Evolutionary conservation across 2,329 filamentous ascomycete genomes (phyloP), one percentile per base, ranked within the genome.

Genomic region (Cordyceps cicadae): DNA sequence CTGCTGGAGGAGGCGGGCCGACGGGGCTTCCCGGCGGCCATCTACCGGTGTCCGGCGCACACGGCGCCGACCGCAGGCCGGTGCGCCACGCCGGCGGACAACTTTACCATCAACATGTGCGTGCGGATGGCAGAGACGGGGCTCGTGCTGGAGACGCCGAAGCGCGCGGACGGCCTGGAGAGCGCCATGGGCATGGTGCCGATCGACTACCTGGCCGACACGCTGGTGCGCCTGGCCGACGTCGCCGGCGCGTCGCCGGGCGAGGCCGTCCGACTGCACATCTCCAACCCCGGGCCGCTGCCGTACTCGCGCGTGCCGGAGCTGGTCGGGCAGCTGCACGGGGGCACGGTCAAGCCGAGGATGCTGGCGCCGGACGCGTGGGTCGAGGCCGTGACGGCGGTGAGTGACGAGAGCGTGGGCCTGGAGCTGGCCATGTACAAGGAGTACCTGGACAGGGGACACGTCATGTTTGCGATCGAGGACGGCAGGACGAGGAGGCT

Each of bases 1-100:
- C 51, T 69, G 14, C 63, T 69, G 15, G 56, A 54, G 53, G 63
- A 67, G 62, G 67, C 67, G 26, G 66, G 67, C 9, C 61, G 62
- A 37, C 62, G 67, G 6, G 67, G 67, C 3, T 68, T 68, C 60
- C 67, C 64, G 2, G 61, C 65, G 6, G 65, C 64, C n/a, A 66
- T 69, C 54, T 61, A 54, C 45, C 55, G 63, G 24, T 59, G 58
- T n/a, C 49, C 62, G 6, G 62, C 62, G 32, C 52, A 62, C 34
- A 63, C 60, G 5, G 61, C 54, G 26, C 56, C 59, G n/a, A 49
- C 45, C 12, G 55, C 46, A 4, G 39, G 39, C 5, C 7, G 24
- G 41, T 54, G 43, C 43, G 49, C 41, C n/a, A 48, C 58, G 43
- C 49, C 58, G 8, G 39, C 11, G 5, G 41, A 60, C 15, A 54